Conservation (phyloP, 164 flowering plant genomes). For the Kingdonia uniflora region DNA sequence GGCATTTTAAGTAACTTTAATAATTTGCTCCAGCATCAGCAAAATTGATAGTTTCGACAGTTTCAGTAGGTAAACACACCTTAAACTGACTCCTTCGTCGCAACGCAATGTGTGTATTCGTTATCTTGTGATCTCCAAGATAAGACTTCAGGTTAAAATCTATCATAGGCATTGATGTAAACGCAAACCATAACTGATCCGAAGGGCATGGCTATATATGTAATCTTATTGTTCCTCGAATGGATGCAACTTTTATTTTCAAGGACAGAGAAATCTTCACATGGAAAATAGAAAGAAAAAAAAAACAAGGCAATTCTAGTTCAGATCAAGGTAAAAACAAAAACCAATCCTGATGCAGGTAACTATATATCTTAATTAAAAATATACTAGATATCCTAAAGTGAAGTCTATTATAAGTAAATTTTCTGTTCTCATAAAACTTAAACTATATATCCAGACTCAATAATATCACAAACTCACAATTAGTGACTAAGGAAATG, state of each 20-base stretch:
- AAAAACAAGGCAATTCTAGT: neutral
- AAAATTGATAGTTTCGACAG: too few relatives aligned
- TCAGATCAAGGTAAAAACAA: too few relatives aligned
- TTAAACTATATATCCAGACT: too few relatives aligned
- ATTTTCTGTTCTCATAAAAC: too few relatives aligned
- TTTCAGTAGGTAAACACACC: constrained; percentile 28
- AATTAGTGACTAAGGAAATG: too few relatives aligned
- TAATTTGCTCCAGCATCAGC: too few relatives aligned
- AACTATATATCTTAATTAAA: neutral
- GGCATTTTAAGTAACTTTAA: too few relatives aligned
- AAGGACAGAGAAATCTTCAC: constrained; percentile 75
- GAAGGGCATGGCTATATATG: constrained; percentile 94
- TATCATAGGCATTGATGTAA: constrained; percentile 85
- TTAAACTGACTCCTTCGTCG: constrained; percentile 62
- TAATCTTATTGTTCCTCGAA: constrained; percentile 67
- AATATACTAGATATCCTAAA: too few relatives aligned
- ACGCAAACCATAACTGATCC: constrained; percentile 83
- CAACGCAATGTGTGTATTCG: constrained; percentile 54
- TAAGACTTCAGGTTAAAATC: constrained; percentile 65
- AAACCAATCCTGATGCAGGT: too few relatives aligned
- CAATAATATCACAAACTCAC: too few relatives aligned
- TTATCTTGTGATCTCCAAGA: constrained; percentile 79
- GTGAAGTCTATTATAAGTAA: too few relatives aligned
- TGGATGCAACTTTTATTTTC: constrained; percentile 57
- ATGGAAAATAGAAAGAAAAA: neutral